Conservation (phyloP, 2,329 filamentous ascomycete species). For the Whalleya microplaca region DNA sequence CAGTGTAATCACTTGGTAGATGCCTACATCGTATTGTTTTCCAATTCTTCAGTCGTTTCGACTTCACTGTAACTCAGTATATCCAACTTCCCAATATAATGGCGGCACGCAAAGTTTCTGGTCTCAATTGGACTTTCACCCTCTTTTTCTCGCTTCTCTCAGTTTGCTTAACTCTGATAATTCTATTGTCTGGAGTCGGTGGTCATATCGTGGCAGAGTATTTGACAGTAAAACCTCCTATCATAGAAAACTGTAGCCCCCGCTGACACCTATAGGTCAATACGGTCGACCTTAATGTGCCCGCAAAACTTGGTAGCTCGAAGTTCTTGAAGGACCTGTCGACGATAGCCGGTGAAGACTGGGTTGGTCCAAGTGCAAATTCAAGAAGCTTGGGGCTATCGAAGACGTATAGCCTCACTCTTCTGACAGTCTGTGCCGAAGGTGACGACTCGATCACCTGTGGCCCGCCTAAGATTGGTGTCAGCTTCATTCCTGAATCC, state of each 20-base stretch:
- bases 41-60: background rate
- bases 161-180: conserved; percentile 31
- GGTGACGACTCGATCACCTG: conserved; percentile 31
- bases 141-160: conserved; percentile 31
- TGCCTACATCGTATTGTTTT: background rate
- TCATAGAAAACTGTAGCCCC: background rate
- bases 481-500: conserved; percentile 37
- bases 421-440: conserved; percentile 39
- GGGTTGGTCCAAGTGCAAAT: conserved; percentile 35
- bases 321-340: conserved; percentile 39
- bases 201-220: conserved; percentile 36
- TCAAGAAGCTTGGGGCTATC: conserved; percentile 35
- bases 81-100: conserved; percentile 9
- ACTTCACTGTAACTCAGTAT: background rate
- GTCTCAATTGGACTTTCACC: conserved; percentile 17
- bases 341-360: conserved; percentile 36
- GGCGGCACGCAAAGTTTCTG: conserved; percentile 8
- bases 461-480: conserved; percentile 33
- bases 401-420: conserved; percentile 36
- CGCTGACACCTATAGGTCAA: conserved; percentile 33
- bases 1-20: background rate
- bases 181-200: conserved; percentile 37
- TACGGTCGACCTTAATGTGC: conserved; percentile 32
- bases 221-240: conserved; percentile 35
- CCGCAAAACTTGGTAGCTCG: conserved; percentile 38